Percentiles rank a stretch among this genome's conserved stretches.
These are phyloP conservation scores for Plectosphaerella plurivora DNA, from an alignment of 2,329 filamentous ascomycete genomes.

Conservation along the genomic window DNA sequence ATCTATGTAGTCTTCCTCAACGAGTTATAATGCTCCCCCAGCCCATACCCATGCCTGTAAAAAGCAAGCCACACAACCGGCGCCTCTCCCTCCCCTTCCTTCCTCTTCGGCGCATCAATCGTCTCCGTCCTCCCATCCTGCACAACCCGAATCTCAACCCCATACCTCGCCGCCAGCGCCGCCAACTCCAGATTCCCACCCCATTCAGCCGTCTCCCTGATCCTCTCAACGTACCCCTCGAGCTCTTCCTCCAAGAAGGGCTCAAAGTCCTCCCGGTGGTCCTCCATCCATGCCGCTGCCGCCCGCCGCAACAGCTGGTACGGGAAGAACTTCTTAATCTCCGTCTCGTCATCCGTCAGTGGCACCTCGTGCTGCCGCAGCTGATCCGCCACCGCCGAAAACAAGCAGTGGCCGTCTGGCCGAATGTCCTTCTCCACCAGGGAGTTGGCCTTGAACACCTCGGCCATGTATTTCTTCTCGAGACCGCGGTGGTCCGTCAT, in stretches of 20 bases:
- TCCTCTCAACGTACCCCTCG: constrained; percentile 66
- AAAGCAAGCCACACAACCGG: constrained; percentile 79
- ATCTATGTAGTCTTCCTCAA: constrained; percentile 39
- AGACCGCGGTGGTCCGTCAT: constrained; percentile 69
- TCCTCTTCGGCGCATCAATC: constrained; percentile 52
- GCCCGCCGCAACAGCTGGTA: constrained; percentile 67
- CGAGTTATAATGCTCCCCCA: constrained; percentile 98
- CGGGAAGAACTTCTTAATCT: constrained; percentile 13
- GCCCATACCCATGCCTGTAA: constrained; percentile 86
- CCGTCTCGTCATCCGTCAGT: constrained; percentile 20
- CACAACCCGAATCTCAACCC: constrained; percentile 76
- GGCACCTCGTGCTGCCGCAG: constrained; percentile 50
- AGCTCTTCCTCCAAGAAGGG: constrained; percentile 83
- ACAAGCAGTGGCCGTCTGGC: constrained; percentile 93
- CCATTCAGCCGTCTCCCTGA: constrained; percentile 89
- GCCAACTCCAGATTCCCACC: constrained; percentile 87
- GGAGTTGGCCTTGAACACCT: constrained; percentile 56
- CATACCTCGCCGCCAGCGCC: constrained; percentile 77
- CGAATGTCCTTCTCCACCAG: constrained; percentile 74
- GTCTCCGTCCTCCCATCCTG: constrained; percentile 79
- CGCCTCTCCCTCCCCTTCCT: constrained; percentile 31
- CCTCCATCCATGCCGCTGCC: constrained; percentile 73
- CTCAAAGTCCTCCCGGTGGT: constrained; percentile 74
- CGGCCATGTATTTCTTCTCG: constrained; percentile 68
- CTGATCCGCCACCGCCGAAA: constrained; percentile 87